phyloP scores from a whole-genome alignment of 805 yeast genomes.

The Wickerhamomyces sydowiorum region DNA sequence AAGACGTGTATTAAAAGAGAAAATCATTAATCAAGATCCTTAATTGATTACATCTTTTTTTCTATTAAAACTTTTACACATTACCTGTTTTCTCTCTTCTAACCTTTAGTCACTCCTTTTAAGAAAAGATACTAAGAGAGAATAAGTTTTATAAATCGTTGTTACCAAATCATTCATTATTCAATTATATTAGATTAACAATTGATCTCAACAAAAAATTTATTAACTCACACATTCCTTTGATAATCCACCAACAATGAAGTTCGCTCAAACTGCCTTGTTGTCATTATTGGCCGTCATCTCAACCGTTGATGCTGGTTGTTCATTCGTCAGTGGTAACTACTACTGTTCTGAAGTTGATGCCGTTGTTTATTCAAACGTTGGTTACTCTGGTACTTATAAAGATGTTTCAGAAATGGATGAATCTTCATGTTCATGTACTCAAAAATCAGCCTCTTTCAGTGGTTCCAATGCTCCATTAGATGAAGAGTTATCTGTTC shows the following conservation, averaged over 20 bases:
- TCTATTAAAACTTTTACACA: neutral
- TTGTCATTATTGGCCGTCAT: slow-evolving; percentile 18
- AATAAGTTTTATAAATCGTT: neutral
- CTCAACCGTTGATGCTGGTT: slow-evolving; percentile 30
- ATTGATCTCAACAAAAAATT: neutral
- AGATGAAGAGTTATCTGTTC: slow-evolving; percentile 82
- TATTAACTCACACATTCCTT: neutral
- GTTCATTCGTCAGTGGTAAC: slow-evolving; percentile 60
- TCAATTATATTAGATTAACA: neutral
- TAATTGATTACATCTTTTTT: neutral
- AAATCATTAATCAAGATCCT: neutral
- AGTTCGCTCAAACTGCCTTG: slow-evolving; percentile 16
- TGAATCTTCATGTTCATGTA: slow-evolving; percentile 61
- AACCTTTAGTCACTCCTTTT: slow-evolving; percentile 24
- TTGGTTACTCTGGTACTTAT: slow-evolving; percentile 86
- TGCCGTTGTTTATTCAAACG: slow-evolving; percentile 60
- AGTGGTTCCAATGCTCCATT: slow-evolving; percentile 73
- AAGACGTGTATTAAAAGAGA: neutral
- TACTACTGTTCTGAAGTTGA: slow-evolving; percentile 72
- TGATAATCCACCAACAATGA: slow-evolving; percentile 9
- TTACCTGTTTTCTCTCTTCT: slow-evolving; percentile 8
- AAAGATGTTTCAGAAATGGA: slow-evolving; percentile 77
- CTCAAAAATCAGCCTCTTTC: slow-evolving; percentile 51
- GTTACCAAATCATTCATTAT: neutral
- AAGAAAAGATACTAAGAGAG: neutral